Evolutionary conservation across 495 filamentous ascomycete genomes (phyloP).

Genomic region (Neurospora africana): DNA sequence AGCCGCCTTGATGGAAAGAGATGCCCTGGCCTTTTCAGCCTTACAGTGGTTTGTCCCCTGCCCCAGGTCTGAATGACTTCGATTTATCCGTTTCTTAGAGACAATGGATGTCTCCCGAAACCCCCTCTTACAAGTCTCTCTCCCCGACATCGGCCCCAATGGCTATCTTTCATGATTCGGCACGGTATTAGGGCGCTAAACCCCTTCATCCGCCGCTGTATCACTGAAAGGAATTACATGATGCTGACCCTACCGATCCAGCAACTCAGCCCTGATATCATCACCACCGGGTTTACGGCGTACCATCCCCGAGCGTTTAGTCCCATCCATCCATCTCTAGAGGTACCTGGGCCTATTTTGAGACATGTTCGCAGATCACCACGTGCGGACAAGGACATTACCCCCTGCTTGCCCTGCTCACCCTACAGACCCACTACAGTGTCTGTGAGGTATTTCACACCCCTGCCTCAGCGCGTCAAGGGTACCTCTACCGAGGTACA

Average conservation of each 20-base stretch:
- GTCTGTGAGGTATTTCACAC: neutral
- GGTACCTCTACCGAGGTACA: neutral
- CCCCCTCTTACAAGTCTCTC: too few species aligned
- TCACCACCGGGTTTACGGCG: neutral
- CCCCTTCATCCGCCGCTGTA: neutral
- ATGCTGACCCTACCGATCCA: neutral
- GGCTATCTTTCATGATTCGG: too few species aligned
- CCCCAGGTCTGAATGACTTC: too few species aligned
- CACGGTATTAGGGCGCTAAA: neutral
- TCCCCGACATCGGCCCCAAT: too few species aligned
- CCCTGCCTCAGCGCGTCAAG: neutral
- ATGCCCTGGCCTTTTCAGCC: too few species aligned
- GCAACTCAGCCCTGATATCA: neutral
- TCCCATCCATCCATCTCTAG: neutral
- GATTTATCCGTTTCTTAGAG: too few species aligned
- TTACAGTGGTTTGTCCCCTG: neutral
- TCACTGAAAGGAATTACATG: neutral
- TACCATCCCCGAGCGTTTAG: neutral
- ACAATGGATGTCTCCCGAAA: too few species aligned
- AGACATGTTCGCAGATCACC: neutral
- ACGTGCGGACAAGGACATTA: neutral
- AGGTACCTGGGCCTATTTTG: neutral
- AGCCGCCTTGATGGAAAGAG: neutral
- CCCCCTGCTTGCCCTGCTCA: neutral
- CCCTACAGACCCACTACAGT: neutral